Base-by-base conservation (phyloP, 2,329 filamentous ascomycete genomes). In the Fusarium sp. region DNA sequence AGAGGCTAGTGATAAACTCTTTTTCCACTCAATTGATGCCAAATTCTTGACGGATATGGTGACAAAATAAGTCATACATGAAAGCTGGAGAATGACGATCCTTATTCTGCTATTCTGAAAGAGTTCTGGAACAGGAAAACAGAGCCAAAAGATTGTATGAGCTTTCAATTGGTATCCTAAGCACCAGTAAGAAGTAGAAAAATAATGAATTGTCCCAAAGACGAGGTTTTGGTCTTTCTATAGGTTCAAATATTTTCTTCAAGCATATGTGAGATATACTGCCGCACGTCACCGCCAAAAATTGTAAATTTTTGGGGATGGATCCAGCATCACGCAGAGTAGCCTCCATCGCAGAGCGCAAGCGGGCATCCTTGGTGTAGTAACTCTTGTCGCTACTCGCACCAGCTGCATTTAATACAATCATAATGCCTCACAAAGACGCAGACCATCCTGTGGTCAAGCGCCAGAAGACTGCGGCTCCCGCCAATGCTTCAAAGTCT, bases 371-470 rank as follows among this genome's bases (percentile, higher is more conserved):
- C 56, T 59, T 47, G 53, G 51, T 46, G 41, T 57, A 56, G 37
- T 41, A 65, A 55, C 36, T 42, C 49, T 38, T 40, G 38, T 53
- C 30, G 41, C 52, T 54, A 34, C 36, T 41, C 20, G 33, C 33
- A 44, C 12, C 45, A 57, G 52, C 50, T 53, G 55, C 45, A 28
- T 59, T 49, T 51, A 56, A 45, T 55, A 62, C 45, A 58, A 59
- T 57, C 74, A 80, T 70, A 65, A 89, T 89, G 87, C 84, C 85
- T 75, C 85, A 86, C 75, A 86, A 86, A 50, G 84, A 86, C 57
- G 82, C 83, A 70, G 87, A 89, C 72, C 82, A 84, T 62, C 92
- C 89, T 55, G 80, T 91, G 71, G 85, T 85, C 62, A 97, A 97
- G 84, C 89, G 94, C 69, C 92, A 93, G 80, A 94, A 91, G 82